phyloP scores from a whole-genome alignment of 2,329 filamentous ascomycete genomes.

The Xylaria sp. region DNA sequence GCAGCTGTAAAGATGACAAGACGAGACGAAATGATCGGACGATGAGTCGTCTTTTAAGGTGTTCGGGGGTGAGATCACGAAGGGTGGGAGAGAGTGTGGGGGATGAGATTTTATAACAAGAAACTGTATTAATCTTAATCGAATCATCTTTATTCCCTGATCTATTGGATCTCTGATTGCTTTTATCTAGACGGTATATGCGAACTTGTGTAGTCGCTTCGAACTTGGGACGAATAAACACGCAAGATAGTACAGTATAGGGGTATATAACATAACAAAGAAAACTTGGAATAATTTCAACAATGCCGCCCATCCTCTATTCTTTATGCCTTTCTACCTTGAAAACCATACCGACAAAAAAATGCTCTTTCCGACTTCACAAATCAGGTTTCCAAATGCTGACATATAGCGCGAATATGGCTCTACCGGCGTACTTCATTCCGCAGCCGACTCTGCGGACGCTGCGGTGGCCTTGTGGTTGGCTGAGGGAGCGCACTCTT shows the following conservation, averaged over 20 bases:
- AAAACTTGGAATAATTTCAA: no score
- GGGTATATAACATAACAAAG: no score
- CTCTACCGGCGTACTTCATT: neutral
- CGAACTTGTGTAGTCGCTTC: no score
- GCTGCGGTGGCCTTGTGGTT: no score
- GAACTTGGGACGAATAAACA: no score
- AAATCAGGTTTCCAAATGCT: neutral
- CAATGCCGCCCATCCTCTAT: neutral
- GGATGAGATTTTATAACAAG: neutral
- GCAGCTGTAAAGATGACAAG: conserved; percentile 31
- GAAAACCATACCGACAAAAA: neutral
- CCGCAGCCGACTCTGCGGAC: neutral
- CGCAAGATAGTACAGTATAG: no score
- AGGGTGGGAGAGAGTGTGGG: neutral
- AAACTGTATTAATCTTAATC: neutral
- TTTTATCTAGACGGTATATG: neutral
- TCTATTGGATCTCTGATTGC: neutral
- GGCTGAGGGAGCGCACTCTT: neutral
- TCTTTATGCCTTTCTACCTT: neutral
- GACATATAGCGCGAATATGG: neutral
- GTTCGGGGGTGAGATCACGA: neutral
- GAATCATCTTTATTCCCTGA: neutral
- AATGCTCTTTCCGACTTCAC: neutral
- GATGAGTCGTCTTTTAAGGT: neutral
- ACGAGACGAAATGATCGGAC: neutral